Evolutionary conservation across 2,329 filamentous ascomycete species (phyloP).

Genomic region (Chalaropsis thielavioides): DNA sequence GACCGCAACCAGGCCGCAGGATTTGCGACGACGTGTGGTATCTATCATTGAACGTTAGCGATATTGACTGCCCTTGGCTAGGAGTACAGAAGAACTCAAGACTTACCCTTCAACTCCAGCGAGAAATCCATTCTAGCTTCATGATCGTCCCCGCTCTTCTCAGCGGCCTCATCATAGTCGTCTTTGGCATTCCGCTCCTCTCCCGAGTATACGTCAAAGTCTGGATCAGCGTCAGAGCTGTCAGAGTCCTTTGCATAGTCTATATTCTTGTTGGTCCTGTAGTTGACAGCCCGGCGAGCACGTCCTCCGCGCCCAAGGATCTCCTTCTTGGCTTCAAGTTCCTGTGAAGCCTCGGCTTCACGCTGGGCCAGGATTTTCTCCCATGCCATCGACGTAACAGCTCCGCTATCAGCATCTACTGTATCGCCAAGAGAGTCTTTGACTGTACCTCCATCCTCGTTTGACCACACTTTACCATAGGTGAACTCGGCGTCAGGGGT

Average conservation of each 20-base stretch:
- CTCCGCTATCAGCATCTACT: slow-evolving; percentile 31
- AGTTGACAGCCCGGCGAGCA: slow-evolving; percentile 35
- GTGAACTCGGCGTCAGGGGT: slow-evolving; percentile 50
- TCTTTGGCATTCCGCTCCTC: not conserved
- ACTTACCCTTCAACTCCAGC: not conserved
- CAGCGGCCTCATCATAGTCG: not conserved
- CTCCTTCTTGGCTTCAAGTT: slow-evolving; percentile 49
- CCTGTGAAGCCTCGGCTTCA: slow-evolving; percentile 60
- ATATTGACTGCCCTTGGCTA: not conserved
- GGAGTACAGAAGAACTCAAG: not conserved
- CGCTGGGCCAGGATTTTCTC: slow-evolving; percentile 76
- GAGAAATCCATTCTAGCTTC: not conserved
- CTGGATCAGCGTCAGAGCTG: slow-evolving; percentile 18
- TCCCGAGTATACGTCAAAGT: not conserved
- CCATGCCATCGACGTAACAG: slow-evolving; percentile 51
- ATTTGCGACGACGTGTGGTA: not conserved
- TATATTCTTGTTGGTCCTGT: not conserved
- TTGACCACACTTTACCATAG: slow-evolving; percentile 83
- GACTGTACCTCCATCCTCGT: slow-evolving; percentile 55
- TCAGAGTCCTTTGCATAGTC: slow-evolving; percentile 22
- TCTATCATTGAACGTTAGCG: not conserved
- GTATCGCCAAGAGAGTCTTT: slow-evolving; percentile 36
- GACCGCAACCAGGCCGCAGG: not conserved
- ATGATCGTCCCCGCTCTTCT: not conserved
- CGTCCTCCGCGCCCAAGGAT: slow-evolving; percentile 77